These are phyloP conservation scores for Pleurotus citrinopileatus DNA, from an alignment of 768 basidiomycete genomes.

Conservation along the genomic window DNA sequence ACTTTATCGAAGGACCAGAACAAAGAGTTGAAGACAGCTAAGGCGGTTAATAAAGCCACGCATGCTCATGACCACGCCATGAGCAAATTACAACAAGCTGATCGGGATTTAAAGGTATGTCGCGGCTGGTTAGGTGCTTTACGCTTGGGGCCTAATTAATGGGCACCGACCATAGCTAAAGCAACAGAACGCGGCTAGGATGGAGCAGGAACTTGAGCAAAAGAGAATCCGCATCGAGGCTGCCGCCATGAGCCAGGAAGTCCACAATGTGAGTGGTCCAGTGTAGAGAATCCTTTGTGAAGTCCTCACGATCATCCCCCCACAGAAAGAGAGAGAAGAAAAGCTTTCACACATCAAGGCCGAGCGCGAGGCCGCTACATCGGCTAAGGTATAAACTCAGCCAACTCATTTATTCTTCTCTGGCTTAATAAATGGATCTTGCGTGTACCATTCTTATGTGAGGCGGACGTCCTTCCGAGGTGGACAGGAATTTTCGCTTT, in stretches of 20 bases:
- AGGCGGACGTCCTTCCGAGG: too few relatives aligned
- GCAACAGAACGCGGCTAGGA: background rate
- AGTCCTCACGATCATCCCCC: background rate
- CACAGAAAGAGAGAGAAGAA: conserved; percentile 2
- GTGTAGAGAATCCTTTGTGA: background rate
- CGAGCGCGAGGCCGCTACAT: background rate
- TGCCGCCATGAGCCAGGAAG: conserved; percentile 1
- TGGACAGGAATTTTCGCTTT: too few relatives aligned
- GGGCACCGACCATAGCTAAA: conserved; percentile 1
- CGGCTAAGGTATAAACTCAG: background rate
- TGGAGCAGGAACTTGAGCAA: conserved; percentile 4
- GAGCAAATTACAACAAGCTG: background rate
- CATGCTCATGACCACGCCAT: background rate
- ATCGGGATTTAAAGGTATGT: background rate
- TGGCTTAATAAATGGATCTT: too few relatives aligned
- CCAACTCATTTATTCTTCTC: too few relatives aligned
- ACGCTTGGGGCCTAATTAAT: too few relatives aligned
- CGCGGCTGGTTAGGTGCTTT: background rate
- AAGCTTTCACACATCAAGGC: conserved; percentile 2
- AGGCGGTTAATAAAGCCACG: conserved; percentile 6
- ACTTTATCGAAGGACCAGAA: background rate
- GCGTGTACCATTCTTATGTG: too few relatives aligned
- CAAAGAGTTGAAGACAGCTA: conserved; percentile 3
- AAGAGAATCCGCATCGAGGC: conserved; percentile 2
- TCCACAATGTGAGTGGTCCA: conserved; percentile 3